These are phyloP conservation scores for Penicillium sp. DNA, from an alignment of 2,329 filamentous ascomycete genomes.

Conservation along the genomic window DNA sequence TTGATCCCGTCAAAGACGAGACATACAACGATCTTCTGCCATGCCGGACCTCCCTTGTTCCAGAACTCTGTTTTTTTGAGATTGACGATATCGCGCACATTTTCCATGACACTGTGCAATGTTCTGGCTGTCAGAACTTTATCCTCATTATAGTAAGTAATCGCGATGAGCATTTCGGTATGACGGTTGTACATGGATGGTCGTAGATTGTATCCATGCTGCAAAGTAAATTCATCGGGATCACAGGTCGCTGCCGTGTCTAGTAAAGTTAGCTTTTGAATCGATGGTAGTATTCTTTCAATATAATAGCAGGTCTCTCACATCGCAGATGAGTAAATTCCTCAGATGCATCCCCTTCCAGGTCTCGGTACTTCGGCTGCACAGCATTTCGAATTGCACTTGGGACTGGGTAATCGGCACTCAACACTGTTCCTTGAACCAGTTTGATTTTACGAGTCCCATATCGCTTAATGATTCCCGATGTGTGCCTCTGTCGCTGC, in stretches of 20 bases:
- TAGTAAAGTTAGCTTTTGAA: slow-evolving; percentile 1
- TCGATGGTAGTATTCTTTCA: not conserved
- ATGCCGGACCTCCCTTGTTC: slow-evolving; percentile 15
- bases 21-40: slow-evolving; percentile 17
- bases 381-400: slow-evolving; percentile 18
- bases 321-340: slow-evolving; percentile 16
- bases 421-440: slow-evolving; percentile 11
- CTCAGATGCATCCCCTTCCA: slow-evolving; percentile 5
- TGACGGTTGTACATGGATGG: slow-evolving; percentile 18
- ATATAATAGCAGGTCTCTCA: not conserved
- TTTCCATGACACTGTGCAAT: slow-evolving; percentile 17
- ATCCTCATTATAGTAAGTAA: slow-evolving; percentile 15
- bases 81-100: slow-evolving; percentile 15
- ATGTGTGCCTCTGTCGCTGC: slow-evolving; percentile 2
- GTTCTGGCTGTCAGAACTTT: slow-evolving; percentile 16
- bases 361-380: slow-evolving; percentile 11
- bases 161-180: slow-evolving; percentile 15
- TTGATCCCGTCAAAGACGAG: slow-evolving; percentile 15
- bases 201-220: slow-evolving; percentile 16
- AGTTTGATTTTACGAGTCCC: slow-evolving; percentile 15
- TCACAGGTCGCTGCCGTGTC: slow-evolving; percentile 18
- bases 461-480: slow-evolving; percentile 7
- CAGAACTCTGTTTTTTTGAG: slow-evolving; percentile 16
- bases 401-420: slow-evolving; percentile 15
- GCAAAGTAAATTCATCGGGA: slow-evolving; percentile 17